Base-by-base conservation (phyloP, 2,329 filamentous ascomycete species). In the Drechslerella dactyloides region DNA sequence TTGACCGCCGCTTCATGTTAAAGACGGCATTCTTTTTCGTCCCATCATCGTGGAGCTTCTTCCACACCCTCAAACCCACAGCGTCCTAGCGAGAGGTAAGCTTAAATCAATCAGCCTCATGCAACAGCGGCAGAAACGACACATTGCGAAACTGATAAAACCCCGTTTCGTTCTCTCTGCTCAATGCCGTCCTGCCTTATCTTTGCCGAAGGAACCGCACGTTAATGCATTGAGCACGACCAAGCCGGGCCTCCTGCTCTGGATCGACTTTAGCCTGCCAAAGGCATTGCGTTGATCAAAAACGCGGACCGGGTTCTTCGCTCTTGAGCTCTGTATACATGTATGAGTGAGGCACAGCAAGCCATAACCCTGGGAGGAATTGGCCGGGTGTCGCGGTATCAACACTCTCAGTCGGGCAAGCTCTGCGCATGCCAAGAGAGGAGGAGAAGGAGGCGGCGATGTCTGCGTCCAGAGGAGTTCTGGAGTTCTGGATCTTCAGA, bases 401-500 rank as follows among this genome's bases (percentile, higher is more conserved):
- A n/a, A 72, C 68, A 59, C 68, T 56, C 58, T 60, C 46, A 44
- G 50, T 50, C 46, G 42, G 23, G 27, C 24, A 65, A 35, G 40
- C 60, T 37, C 59, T 53, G 50, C 55, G 52, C 35, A 63, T 50
- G 58, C 60, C 68, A 61, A 72, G 68, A 53, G 60, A 61, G 40
- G 60, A 56, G 54, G 58, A 44, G 60, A 21, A 53, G 53, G 51
- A 51, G 50, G 64, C 58, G 54, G 60, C 55, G 55, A 72, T 72
- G 15, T 53, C 21, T 53, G 68, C 50, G 68, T 51, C 55, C 55
- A 72, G 68, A 72, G 68, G 68, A 72, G 60, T 64, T 72, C 65
- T 70, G 48, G 68, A 72, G 68, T 72, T 65, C 68, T 72, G 60
- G 68, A 61, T 61, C 60, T 72, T 51, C 60, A 54, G 65, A 65